phyloP scores from a whole-genome alignment of 805 yeast genomes.

The Allodekkera sacchari region DNA sequence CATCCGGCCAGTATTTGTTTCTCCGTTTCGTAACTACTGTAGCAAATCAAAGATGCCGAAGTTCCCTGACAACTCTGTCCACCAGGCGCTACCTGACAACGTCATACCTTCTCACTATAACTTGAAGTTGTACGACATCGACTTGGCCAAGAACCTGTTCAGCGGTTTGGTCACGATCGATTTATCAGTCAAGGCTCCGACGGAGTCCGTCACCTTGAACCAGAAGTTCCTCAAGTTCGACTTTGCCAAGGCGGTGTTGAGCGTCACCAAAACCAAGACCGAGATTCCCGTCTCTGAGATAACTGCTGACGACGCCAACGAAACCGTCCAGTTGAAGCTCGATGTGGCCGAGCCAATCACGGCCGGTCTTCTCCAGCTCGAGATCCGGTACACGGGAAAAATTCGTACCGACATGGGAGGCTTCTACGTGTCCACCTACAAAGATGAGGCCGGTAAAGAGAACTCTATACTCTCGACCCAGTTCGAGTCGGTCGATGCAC shows the following conservation, averaged over 20 bases:
- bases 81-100: slow-evolving; percentile 28
- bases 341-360: slow-evolving; percentile 22
- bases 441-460: slow-evolving; percentile 25
- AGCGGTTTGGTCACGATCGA: slow-evolving; percentile 40
- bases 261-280: slow-evolving; percentile 20
- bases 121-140: slow-evolving; percentile 53
- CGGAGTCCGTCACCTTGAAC: slow-evolving; percentile 40
- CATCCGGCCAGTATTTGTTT: too few relatives aligned
- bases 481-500: slow-evolving; percentile 52
- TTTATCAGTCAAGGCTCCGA: slow-evolving; percentile 33
- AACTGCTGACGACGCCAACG: slow-evolving; percentile 34
- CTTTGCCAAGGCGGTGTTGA: slow-evolving; percentile 14
- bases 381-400: slow-evolving; percentile 31
- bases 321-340: slow-evolving; percentile 56
- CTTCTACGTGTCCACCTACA: slow-evolving; percentile 40
- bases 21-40: too few relatives aligned
- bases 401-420: slow-evolving; percentile 52
- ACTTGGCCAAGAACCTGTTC: slow-evolving; percentile 36
- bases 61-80: slow-evolving; percentile 38
- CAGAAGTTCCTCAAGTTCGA: slow-evolving; percentile 33
- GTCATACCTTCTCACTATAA: slow-evolving; percentile 73
- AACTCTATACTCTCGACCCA: slow-evolving; percentile 43
- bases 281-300: slow-evolving; percentile 13
- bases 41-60: too few relatives aligned
- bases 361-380: slow-evolving; percentile 23